Conservation (phyloP, 805 yeast genomes). For the Candida caryicola region DNA sequence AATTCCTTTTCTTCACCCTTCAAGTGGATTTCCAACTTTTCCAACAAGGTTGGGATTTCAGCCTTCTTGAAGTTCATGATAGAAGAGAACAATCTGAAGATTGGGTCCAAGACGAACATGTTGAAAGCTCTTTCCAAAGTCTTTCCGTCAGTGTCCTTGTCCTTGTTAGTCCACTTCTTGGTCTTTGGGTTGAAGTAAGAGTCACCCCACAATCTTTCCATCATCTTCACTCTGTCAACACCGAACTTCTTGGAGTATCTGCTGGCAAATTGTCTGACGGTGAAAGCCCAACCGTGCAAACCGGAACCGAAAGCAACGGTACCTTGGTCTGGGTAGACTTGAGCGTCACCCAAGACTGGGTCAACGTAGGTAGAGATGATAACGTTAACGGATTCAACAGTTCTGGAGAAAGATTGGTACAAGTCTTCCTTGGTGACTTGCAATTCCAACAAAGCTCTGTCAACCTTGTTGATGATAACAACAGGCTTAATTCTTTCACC, state of each 20-base stretch:
- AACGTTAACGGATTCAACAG: slow-evolving; percentile 99
- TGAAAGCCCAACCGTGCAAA: slow-evolving; percentile 99
- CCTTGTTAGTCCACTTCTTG: slow-evolving; percentile 98
- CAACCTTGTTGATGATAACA: slow-evolving; percentile 97
- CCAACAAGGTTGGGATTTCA: slow-evolving; percentile 86
- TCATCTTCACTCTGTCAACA: slow-evolving; percentile 97
- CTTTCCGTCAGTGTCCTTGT: slow-evolving; percentile 93
- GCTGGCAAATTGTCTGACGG: slow-evolving; percentile 96
- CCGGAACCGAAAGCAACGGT: slow-evolving; percentile 99
- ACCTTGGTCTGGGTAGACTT: slow-evolving; percentile 98
- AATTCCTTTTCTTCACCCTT: slow-evolving; percentile 97
- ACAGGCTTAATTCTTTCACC: slow-evolving; percentile 99
- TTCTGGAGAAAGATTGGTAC: slow-evolving; percentile 97
- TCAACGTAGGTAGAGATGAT: slow-evolving; percentile 94
- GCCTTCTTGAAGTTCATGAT: slow-evolving; percentile 99
- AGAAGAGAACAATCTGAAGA: slow-evolving; percentile 93
- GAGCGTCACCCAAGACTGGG: slow-evolving; percentile 87
- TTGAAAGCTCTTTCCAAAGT: slow-evolving; percentile 98
- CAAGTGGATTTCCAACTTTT: slow-evolving; percentile 88
- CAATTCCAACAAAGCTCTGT: slow-evolving; percentile 98
- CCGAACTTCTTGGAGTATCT: slow-evolving; percentile 99
- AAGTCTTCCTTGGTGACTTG: slow-evolving; percentile 98
- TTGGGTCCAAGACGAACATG: slow-evolving; percentile 98
- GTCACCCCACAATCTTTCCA: slow-evolving; percentile 99
- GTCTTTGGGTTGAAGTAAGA: slow-evolving; percentile 99